Evolutionary conservation across 164 flowering plant species (phyloP), one percentile per base, ranked within the genome.

Genomic region (Piper longum): DNA sequence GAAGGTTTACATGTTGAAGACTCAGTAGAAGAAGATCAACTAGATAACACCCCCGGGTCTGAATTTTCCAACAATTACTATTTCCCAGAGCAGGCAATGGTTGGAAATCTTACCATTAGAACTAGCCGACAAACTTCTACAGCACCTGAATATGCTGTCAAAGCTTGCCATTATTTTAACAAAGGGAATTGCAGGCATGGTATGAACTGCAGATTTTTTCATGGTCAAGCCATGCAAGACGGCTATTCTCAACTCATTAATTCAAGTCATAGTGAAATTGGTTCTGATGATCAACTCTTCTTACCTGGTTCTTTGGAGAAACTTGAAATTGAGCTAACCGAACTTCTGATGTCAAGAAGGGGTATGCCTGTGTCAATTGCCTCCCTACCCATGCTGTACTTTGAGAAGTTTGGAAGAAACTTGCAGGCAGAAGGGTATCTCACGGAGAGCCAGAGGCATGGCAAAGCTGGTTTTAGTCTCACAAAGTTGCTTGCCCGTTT

Each of bases 401-500:
- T 75, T 62, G 98, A 87, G 63, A 85, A 73, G 57, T 92, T 80
- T 69, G 92, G 95, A 12, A 86, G 69, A 70, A 73, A 61, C 54
- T 83, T 92, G 44, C 93, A 87, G 67, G 93, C 95, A 0, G 96
- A 87, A 39, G 96, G 96, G 54, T 92, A 89, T 66, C 80, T 86
- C 4, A 89, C 96, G 8, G 98, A 89, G 75, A 92, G 96, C 73
- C 98, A 92, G 65, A 79, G 96, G 67, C 89, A 92, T 70, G 98
- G 96, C 43, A 85, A 83, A 63, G 85, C 96, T 69, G 98, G 96
- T 59, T 85, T 79, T 62, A 85, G 90, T 67, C 73, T 89, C 73
- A 88, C 98, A 0, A 89, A 82, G 75, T 89, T 92, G 66, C 96
- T 89, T 42, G 88, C 95, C 59, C 79, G 91, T 48, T 64, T 92